Conservation (phyloP, 2,329 filamentous ascomycete species). For the Didymella glomerata region DNA sequence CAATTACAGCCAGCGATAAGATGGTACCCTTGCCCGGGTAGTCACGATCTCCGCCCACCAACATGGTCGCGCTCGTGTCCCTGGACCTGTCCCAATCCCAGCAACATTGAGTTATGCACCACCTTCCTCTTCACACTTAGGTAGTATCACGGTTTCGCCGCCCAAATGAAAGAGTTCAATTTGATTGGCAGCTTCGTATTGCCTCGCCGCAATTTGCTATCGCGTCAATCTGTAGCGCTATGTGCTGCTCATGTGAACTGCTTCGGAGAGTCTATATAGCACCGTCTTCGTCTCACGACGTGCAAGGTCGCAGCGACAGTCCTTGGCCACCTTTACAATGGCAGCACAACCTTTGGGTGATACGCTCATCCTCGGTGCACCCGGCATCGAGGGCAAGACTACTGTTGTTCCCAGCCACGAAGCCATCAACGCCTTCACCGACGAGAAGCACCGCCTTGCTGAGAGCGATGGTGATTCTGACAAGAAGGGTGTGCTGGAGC, state of each 20-base stretch:
- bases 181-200: conserved; percentile 10
- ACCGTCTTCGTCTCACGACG: not conserved
- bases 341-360: conserved; percentile 26
- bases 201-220: conserved; percentile 14
- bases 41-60: not conserved
- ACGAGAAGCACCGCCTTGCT: conserved; percentile 24
- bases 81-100: not conserved
- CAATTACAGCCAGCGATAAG: not conserved
- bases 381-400: conserved; percentile 24
- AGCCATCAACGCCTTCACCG: conserved; percentile 24
- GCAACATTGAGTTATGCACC: not conserved
- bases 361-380: conserved; percentile 19
- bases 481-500: conserved; percentile 20
- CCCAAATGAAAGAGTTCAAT: conserved; percentile 4
- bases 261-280: not conserved
- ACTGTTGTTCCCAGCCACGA: conserved; percentile 20
- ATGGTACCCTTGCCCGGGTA: not conserved
- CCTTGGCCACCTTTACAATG: conserved; percentile 11
- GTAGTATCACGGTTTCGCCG: conserved; percentile 4
- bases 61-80: not conserved
- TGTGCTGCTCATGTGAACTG: conserved; percentile 7
- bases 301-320: not conserved
- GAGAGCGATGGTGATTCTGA: conserved; percentile 8
- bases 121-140: conserved; percentile 26
- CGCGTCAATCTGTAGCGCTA: conserved; percentile 3